Evolutionary conservation across 441 rosid genomes (phyloP), one percentile per base, ranked within the genome.

Genomic region (Codiaeum variegatum): DNA sequence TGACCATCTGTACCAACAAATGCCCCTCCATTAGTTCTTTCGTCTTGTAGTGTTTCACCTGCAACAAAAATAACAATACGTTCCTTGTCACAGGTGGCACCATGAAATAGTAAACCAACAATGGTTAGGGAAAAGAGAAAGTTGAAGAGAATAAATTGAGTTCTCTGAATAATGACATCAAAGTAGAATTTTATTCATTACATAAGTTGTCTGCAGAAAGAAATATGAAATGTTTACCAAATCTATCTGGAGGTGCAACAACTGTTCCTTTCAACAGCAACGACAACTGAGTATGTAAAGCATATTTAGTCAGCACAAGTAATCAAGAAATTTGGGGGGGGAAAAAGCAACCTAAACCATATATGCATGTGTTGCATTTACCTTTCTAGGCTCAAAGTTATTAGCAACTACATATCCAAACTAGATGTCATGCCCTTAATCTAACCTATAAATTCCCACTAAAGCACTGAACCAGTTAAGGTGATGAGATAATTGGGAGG

Each of bases 241-340:
- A 94, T 83, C 92, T 94, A 83, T 94, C 98, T 2, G 97, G 97
- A 87, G 98, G 97, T 34, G 98, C 97, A 80, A 94, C 97, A 68
- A 92, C 97, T 65, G 98, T 89, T 78, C 98, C 97, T 89, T 94
- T 90, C 83, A 94, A 75, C 66, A 94, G 86, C 84, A 92, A 78
- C 0, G 97, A 94, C 83, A 94, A 82, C 97, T 94, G 87, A 74
- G 71, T 34, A 71, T 13, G 49, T 40, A 72, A 76, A 75, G 54
- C 34, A 78, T 44, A 68, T 40, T 76, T 31, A 79, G 81, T 82
- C 74, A 82, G 80, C 67, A 81, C 15, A 38, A 34, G 62, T 52
- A 81, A 69, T 54, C 71, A 59, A 66, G 67, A 24, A 6, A 56
- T 34, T 6, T 1, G 4, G 7, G 5, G 5, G 24, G 42, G 10